Percentiles rank a stretch among this genome's conserved stretches.
Conservation (phyloP, 2,329 filamentous ascomycete species). For the Fusarium clavum region DNA sequence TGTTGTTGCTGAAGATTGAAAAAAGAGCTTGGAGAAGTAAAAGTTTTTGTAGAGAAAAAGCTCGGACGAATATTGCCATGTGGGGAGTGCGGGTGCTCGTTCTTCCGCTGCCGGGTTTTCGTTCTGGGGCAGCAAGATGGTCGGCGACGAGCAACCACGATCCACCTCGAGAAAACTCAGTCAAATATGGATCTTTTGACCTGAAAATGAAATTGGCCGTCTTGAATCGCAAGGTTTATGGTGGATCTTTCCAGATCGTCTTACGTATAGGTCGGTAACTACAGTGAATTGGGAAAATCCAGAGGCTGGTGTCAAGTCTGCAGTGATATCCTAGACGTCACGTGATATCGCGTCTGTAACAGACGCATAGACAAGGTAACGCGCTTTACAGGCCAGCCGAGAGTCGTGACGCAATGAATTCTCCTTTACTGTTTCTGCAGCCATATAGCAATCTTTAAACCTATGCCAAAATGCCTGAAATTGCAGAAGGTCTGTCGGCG, state of each 20-base stretch:
- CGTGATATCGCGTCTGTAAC: constrained; percentile 42
- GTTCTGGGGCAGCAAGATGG: constrained; percentile 15
- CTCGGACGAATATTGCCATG: constrained; percentile 44
- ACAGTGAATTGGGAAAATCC: background rate
- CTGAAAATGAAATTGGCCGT: constrained; percentile 5
- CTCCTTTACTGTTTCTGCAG: background rate
- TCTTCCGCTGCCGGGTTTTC: constrained; percentile 29
- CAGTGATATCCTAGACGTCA: constrained; percentile 3
- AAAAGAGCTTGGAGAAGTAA: constrained; percentile 25
- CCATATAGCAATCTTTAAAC: background rate
- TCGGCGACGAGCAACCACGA: constrained; percentile 23
- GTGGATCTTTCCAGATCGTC: background rate
- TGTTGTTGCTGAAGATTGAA: constrained; percentile 36
- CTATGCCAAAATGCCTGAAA: constrained; percentile 66
- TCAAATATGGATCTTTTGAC: constrained; percentile 22
- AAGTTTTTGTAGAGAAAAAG: constrained; percentile 47
- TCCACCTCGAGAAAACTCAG: constrained; percentile 28
- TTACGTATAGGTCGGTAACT: background rate
- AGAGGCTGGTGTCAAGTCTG: background rate
- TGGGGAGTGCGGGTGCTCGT: constrained; percentile 29
- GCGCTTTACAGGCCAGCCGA: constrained; percentile 19
- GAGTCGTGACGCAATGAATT: constrained; percentile 28
- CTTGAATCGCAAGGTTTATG: background rate
- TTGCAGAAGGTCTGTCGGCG: constrained; percentile 64
- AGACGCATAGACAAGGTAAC: background rate